Conservation (phyloP, 805 yeast genomes). For the Allodekkera sacchari region DNA sequence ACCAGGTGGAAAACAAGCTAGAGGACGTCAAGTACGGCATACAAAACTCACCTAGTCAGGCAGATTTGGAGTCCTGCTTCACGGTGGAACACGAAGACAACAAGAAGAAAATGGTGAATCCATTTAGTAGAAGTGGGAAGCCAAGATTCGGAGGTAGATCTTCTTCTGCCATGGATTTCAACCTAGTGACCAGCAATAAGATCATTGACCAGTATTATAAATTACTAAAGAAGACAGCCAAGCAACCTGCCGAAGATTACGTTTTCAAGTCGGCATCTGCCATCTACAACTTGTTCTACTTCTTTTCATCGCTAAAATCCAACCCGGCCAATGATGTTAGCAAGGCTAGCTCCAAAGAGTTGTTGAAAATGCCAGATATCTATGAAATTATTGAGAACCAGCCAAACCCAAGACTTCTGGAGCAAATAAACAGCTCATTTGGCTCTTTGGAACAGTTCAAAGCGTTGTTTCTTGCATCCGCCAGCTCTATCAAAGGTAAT, state of each 20-base stretch:
- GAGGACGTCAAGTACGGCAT: conserved; percentile 32
- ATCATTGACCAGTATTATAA: conserved; percentile 23
- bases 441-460: conserved; percentile 74
- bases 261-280: conserved; percentile 38
- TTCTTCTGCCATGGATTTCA: conserved; percentile 12
- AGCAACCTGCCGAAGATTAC: conserved; percentile 35
- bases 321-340: conserved; percentile 11
- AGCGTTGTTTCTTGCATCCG: conserved; percentile 59
- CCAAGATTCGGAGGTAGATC: conserved; percentile 7
- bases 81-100: conserved; percentile 5
- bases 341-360: conserved; percentile 22
- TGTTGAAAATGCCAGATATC: conserved; percentile 28
- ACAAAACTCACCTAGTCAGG: conserved; percentile 20
- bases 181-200: conserved; percentile 17
- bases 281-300: conserved; percentile 41
- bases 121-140: conserved; percentile 1
- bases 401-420: conserved; percentile 24
- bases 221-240: conserved; percentile 33
- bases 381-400: conserved; percentile 21
- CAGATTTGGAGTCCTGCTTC: conserved; percentile 19
- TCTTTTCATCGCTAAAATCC: conserved; percentile 34
- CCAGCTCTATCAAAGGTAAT: conserved; percentile 71
- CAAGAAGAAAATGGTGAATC: conserved; percentile 10
- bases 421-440: conserved; percentile 52
- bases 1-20: conserved; percentile 32